These are phyloP conservation scores for Vitis cinerea DNA, from an alignment of 164 flowering plant species.

Conservation along the genomic window DNA sequence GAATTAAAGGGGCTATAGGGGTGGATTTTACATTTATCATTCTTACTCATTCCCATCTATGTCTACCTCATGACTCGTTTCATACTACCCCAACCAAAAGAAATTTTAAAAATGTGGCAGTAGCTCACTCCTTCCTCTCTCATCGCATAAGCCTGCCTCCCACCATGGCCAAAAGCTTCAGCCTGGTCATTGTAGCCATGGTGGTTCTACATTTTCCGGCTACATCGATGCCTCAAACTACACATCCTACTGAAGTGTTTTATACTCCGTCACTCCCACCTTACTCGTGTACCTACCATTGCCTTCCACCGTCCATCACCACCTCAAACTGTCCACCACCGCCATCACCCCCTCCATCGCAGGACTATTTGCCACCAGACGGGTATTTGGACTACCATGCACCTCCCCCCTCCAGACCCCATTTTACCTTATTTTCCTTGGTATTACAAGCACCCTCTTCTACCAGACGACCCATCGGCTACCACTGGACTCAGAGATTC, in stretches of 20 bases:
- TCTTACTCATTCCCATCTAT: too few species aligned
- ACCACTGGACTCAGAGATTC: too few species aligned
- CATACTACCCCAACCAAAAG: too few species aligned
- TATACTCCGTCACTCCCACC: background rate
- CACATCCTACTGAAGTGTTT: background rate
- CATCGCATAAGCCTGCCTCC: too few species aligned
- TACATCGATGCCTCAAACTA: background rate
- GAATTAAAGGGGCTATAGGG: too few species aligned
- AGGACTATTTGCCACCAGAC: background rate
- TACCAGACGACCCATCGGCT: background rate
- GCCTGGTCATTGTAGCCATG: too few species aligned
- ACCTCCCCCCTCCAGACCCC: slow-evolving; percentile 21
- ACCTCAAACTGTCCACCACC: slow-evolving; percentile 14
- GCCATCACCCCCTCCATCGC: slow-evolving; percentile 8
- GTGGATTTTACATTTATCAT: too few species aligned
- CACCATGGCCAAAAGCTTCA: too few species aligned
- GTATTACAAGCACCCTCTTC: slow-evolving; percentile 20
- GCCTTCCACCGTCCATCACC: slow-evolving; percentile 18
- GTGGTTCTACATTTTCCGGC: slow-evolving; percentile 3
- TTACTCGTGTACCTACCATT: slow-evolving; percentile 17
- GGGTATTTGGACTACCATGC: slow-evolving; percentile 2
- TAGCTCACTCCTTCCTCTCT: too few species aligned
- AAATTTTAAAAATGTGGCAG: too few species aligned
- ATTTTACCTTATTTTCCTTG: slow-evolving; percentile 22
- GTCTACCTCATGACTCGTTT: too few species aligned